Evolutionary conservation across 2,329 filamentous ascomycete genomes (phyloP).

Genomic region (Penicillium nordicum): DNA sequence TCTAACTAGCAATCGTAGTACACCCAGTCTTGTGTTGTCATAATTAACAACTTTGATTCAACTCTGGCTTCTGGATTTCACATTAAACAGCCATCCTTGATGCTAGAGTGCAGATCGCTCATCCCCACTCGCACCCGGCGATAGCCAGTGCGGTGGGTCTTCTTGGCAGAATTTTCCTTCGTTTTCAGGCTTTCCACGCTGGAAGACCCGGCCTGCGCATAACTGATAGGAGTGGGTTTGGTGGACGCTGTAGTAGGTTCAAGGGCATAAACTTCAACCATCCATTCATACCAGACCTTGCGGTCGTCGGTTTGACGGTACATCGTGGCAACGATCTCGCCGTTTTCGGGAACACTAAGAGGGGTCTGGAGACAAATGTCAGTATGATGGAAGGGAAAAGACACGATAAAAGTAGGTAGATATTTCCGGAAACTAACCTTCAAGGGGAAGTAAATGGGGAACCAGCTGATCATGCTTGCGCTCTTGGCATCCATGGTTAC

Average conservation of each 20-base stretch:
- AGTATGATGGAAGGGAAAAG: neutral
- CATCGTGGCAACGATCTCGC: conserved; percentile 87
- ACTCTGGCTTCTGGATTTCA: conserved; percentile 21
- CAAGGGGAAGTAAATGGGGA: conserved; percentile 95
- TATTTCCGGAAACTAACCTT: conserved; percentile 61
- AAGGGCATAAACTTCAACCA: conserved; percentile 73
- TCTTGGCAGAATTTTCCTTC: conserved; percentile 16
- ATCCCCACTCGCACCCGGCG: conserved; percentile 41
- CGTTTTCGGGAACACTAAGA: conserved; percentile 76
- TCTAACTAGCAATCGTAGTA: too few relatives aligned
- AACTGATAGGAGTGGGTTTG: conserved; percentile 30
- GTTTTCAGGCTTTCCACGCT: conserved; percentile 21
- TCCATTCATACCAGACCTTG: conserved; percentile 98
- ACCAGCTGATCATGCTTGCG: conserved; percentile 98
- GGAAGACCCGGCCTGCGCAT: conserved; percentile 27
- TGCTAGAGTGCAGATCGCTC: conserved; percentile 48
- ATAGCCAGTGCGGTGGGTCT: conserved; percentile 18
- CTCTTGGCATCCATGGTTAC: conserved; percentile 90
- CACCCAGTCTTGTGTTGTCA: too few relatives aligned
- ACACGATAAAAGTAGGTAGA: neutral
- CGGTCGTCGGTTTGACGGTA: conserved; percentile 93
- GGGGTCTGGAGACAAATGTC: conserved; percentile 61
- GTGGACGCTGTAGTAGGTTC: conserved; percentile 24
- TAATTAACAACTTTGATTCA: neutral
- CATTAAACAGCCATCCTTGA: conserved; percentile 51